phyloP scores from a whole-genome alignment of 139 green algal species.

The Micractinium conductrix region DNA sequence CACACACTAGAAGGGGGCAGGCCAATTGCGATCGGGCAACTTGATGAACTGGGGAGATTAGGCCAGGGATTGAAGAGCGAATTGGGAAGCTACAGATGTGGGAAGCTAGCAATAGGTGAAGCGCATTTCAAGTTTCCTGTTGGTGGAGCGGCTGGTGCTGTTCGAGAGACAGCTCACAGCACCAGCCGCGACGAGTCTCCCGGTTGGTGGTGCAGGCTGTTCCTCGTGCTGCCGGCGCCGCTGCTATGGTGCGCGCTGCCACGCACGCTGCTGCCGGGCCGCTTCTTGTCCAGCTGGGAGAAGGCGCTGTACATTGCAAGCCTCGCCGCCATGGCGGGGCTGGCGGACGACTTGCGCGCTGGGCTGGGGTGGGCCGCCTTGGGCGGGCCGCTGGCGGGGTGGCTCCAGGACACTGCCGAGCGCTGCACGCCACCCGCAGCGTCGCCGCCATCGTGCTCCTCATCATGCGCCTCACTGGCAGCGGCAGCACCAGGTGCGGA shows the following conservation, averaged over 20 bases:
- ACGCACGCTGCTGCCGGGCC: not conserved
- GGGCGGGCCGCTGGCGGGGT: not conserved
- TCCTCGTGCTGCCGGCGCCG: not conserved
- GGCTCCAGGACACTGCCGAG: constrained; percentile 14
- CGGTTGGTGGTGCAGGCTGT: not conserved
- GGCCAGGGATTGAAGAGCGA: no score
- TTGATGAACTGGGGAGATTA: no score
- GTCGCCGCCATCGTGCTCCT: not conserved
- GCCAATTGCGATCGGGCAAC: no score
- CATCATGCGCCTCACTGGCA: not conserved
- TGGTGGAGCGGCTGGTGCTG: no score
- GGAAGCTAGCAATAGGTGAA: no score
- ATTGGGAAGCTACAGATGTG: no score
- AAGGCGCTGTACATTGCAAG: not conserved
- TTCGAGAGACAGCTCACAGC: no score
- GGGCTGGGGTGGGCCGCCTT: not conserved
- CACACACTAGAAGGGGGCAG: no score
- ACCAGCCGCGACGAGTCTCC: no score
- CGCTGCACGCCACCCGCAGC: not conserved
- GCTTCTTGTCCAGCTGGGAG: not conserved
- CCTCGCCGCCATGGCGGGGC: not conserved
- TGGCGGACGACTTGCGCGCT: not conserved
- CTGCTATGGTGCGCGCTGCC: not conserved
- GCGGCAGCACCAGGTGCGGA: no score
- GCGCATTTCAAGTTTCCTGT: no score